phyloP scores from a whole-genome alignment of 768 basidiomycete genomes.

The Suillus luteus region DNA sequence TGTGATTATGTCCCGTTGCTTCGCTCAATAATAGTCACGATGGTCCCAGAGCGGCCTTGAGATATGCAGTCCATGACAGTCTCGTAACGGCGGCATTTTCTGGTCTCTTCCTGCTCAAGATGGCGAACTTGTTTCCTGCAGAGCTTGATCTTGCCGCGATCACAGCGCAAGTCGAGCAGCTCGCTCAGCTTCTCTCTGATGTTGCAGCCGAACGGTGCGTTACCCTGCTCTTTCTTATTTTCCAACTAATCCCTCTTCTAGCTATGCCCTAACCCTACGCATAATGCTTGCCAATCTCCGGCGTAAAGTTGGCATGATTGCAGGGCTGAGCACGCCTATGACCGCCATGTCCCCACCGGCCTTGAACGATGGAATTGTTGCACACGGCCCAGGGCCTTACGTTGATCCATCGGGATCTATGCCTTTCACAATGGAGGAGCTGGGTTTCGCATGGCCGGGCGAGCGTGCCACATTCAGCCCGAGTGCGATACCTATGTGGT shows the following conservation, averaged over 20 bases:
- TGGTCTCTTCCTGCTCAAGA: slow-evolving; percentile 88
- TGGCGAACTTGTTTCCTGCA: slow-evolving; percentile 89
- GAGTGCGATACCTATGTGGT: slow-evolving; percentile 83
- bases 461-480: slow-evolving; percentile 72
- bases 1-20: neutral
- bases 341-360: slow-evolving; percentile 55
- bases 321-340: slow-evolving; percentile 48
- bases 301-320: slow-evolving; percentile 76
- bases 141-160: slow-evolving; percentile 80
- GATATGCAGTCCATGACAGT: slow-evolving; percentile 91
- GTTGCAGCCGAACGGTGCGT: slow-evolving; percentile 87
- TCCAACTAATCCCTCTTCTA: slow-evolving; percentile 26
- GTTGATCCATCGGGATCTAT: slow-evolving; percentile 54
- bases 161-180: slow-evolving; percentile 83
- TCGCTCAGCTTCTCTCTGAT: slow-evolving; percentile 87
- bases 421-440: slow-evolving; percentile 83
- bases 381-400: slow-evolving; percentile 39
- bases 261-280: slow-evolving; percentile 87
- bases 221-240: neutral
- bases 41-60: slow-evolving; percentile 69
- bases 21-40: slow-evolving; percentile 2
- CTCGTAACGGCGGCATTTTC: slow-evolving; percentile 92
- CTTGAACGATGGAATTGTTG: slow-evolving; percentile 58
- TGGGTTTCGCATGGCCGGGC: slow-evolving; percentile 74
- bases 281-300: slow-evolving; percentile 93